phyloP scores from a whole-genome alignment of 169 alveolate genomes.

The Plasmodium falciparum region DNA sequence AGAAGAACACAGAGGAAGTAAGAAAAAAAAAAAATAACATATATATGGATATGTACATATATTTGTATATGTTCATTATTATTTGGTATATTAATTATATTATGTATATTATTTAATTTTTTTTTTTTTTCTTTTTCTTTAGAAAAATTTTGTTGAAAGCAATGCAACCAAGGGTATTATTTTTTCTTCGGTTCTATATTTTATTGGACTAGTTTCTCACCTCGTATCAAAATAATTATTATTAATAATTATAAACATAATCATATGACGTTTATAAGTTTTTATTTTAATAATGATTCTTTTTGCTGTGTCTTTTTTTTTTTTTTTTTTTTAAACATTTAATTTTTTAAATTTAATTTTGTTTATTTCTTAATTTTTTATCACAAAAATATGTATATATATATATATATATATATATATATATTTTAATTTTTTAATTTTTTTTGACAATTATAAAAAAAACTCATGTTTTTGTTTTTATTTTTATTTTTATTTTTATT shows the following conservation, averaged over 20 bases:
- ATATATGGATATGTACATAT: slow-evolving; percentile 6
- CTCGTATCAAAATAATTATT: slow-evolving; percentile 43
- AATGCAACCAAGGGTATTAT: slow-evolving; percentile 69
- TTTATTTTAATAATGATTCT: too few species aligned
- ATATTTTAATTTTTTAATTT: not conserved
- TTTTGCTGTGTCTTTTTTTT: not conserved
- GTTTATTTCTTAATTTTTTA: not conserved
- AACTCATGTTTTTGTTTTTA: slow-evolving; percentile 1
- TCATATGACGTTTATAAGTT: too few species aligned
- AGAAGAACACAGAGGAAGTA: slow-evolving; percentile 37
- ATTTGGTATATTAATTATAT: not conserved
- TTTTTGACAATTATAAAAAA: slow-evolving; percentile 1
- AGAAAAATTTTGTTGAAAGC: slow-evolving; percentile 60
- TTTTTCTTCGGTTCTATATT: slow-evolving; percentile 49
- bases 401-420: too few species aligned
- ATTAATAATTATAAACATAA: too few species aligned
- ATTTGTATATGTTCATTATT: not conserved
- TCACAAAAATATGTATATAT: too few species aligned
- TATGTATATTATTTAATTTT: not conserved
- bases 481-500: not conserved
- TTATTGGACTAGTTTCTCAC: slow-evolving; percentile 73
- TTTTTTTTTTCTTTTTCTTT: not conserved
- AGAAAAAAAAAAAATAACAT: slow-evolving; percentile 25
- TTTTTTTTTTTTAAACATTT: not conserved
- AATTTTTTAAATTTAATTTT: slow-evolving; percentile 14